A percentile compares a stretch with the other conserved stretches of the same genome.
Evolutionary conservation across 2,329 filamentous ascomycete genomes (phyloP).

Genomic region (Tolypocladium tropicale): DNA sequence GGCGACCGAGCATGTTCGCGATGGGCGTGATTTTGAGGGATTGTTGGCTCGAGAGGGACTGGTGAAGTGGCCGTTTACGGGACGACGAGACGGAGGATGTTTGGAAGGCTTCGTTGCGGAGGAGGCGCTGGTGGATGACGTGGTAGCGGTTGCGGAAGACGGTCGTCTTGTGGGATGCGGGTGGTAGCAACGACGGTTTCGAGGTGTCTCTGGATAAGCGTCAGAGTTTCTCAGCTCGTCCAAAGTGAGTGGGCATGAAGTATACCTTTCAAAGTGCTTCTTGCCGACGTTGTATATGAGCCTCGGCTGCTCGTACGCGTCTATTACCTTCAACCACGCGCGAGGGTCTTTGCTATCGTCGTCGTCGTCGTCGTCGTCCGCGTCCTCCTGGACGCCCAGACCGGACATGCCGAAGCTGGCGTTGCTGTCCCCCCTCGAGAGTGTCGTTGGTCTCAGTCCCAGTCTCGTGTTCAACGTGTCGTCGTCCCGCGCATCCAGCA

Average conservation of each 20-base stretch:
- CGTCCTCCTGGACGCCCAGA: conserved; percentile 41
- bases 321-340: conserved; percentile 74
- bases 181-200: conserved; percentile 63
- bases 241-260: not conserved
- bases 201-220: conserved; percentile 38
- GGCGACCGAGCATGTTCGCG: conserved; percentile 63
- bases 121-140: conserved; percentile 80
- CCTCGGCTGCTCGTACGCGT: conserved; percentile 77
- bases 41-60: conserved; percentile 53
- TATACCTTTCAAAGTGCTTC: conserved; percentile 79
- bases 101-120: conserved; percentile 91
- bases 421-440: conserved; percentile 50
- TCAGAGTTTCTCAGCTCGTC: not conserved
- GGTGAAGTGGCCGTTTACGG: conserved; percentile 41
- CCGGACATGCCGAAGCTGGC: conserved; percentile 53
- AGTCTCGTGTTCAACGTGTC: conserved; percentile 45
- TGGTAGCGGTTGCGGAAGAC: conserved; percentile 87
- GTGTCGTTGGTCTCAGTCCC: conserved; percentile 34
- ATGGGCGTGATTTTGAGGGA: conserved; percentile 86
- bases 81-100: conserved; percentile 61
- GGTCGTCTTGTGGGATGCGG: conserved; percentile 69
- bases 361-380: conserved; percentile 50
- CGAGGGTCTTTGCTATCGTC: conserved; percentile 57
- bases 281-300: conserved; percentile 67
- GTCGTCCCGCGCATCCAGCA: conserved; percentile 45